Evolutionary conservation across 768 basidiomycete genomes (phyloP), one percentile per base, ranked within the genome.

Genomic region (Gloeostereum incarnatum): DNA sequence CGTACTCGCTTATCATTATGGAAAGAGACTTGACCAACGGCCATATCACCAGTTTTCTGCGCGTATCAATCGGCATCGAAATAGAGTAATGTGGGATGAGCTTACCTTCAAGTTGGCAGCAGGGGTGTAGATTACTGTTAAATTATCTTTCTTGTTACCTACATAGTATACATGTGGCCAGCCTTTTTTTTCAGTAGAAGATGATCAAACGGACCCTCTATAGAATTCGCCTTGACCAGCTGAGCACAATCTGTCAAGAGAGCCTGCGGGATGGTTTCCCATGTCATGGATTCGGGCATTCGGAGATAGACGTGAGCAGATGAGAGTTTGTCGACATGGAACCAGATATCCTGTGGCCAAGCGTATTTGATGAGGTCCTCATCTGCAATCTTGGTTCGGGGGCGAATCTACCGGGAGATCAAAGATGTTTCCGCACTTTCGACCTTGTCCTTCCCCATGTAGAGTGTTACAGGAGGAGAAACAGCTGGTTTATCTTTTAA

Each of bases 21-120:
- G 57, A 99, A 98, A 0, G 90, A 86, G 0, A 99, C 96, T 51
- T 92, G 85, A 0, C 96, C 96, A 3, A 94, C 81, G 2, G 89
- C 92, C 91, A 96, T 97, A 53, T 94, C 91, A 3, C 94, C 94
- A 5, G 86, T 82, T 89, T 99, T 99, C 88, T 93, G 51, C 7
- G 11, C 31, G 14, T 2, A 34, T 35, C 8, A 17, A 7, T 21
- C 6, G 34, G 17, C 13, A 21, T 20, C n/a, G 16, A 26, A 21
- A 16, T 19, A 46, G 8, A 29, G 35, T n/a, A n/a, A n/a, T n/a
- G n/a, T n/a, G n/a, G 17, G 14, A 24, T 18, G 19, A 9, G n/a
- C 62, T 11, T 35, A 90, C 90, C 78, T 94, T 92, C 41, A 99
- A 67, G 54, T 98, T 99, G 43, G 80, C 74, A 8, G 77, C 87